Base-by-base conservation (phyloP, 257 asterid species). In the Plectranthus barbatus region DNA sequence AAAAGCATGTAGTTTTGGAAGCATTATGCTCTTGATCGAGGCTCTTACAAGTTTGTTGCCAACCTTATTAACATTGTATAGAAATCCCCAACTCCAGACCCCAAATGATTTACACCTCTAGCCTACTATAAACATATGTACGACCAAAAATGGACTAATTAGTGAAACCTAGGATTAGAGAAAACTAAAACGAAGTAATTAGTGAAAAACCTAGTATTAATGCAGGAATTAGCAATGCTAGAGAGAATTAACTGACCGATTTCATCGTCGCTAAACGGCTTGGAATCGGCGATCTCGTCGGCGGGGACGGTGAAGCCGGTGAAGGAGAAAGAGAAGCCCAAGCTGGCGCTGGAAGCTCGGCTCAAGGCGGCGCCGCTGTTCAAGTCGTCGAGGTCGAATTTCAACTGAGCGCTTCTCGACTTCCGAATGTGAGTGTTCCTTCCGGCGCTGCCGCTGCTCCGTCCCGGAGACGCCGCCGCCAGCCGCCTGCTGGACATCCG, bases 291-390 rank as follows among this genome's bases (percentile, higher is more conserved):
- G 4, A 80, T 81, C 33, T 65, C 79, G 8, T 93, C 97, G 1
- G 87, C 82, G 2, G 99, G 99, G 29, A 82, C 84, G 2, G 89
- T 78, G 70, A 93, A 90, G 34, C 99, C 97, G 42, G 97, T 85
- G 86, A 87, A 87, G 34, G 96, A 74, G 73, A 93, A 93, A 1
- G 97, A 86, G 37, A 92, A 64, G 24, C 97, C 97, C 55, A 90
- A 66, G 76, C 99, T 93, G 48, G 99, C 99, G 70, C 97, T 90
- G 15, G 99, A 90, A 21, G 97, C 99, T 41, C 99, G 72, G 74
- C 99, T 93, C 74, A 93, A 13, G 55, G 96, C 97, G 36, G 97
- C 99, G 24, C 97, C 92, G 66, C 95, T 87, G 79, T 69, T 84
- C 71, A 93, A 69, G 44, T 93, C 99, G 10, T 93, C 97, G 2